Evolutionary conservation across 2,329 filamentous ascomycete species (phyloP).

Genomic region (Cercospora brassicicola): DNA sequence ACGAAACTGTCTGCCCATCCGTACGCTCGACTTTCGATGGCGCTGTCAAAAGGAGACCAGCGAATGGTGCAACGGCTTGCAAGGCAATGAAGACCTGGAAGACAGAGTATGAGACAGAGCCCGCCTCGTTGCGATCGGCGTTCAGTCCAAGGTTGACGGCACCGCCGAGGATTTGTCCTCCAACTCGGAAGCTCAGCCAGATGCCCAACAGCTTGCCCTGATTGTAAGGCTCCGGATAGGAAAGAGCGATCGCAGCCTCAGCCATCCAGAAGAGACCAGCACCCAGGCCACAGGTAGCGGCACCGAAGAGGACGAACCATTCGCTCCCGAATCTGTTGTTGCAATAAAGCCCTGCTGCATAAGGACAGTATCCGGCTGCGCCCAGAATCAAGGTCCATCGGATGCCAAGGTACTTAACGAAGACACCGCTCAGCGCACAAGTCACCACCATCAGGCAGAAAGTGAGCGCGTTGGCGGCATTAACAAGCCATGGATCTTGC

Average conservation of each 20-base stretch:
- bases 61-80: slow-evolving; percentile 65
- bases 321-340: slow-evolving; percentile 69
- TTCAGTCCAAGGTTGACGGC: slow-evolving; percentile 71
- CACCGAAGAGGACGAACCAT: slow-evolving; percentile 69
- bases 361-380: slow-evolving; percentile 70
- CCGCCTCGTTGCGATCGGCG: slow-evolving; percentile 56
- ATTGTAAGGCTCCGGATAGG: slow-evolving; percentile 70
- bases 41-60: slow-evolving; percentile 61
- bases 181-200: slow-evolving; percentile 64
- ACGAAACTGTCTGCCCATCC: slow-evolving; percentile 62
- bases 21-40: slow-evolving; percentile 64
- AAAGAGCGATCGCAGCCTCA: slow-evolving; percentile 70
- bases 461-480: slow-evolving; percentile 68
- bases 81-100: slow-evolving; percentile 70
- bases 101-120: slow-evolving; percentile 67
- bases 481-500: slow-evolving; percentile 65
- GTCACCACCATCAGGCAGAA: slow-evolving; percentile 73
- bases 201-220: slow-evolving; percentile 65
- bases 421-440: slow-evolving; percentile 63
- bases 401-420: slow-evolving; percentile 69
- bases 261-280: slow-evolving; percentile 76
- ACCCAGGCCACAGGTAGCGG: slow-evolving; percentile 67
- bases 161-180: slow-evolving; percentile 69
- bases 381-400: slow-evolving; percentile 70
- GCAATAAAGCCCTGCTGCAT: slow-evolving; percentile 68